Evolutionary conservation across 2,329 filamentous ascomycete genomes (phyloP), one percentile per base, ranked within the genome.

Genomic region (Diplodia sapinea): DNA sequence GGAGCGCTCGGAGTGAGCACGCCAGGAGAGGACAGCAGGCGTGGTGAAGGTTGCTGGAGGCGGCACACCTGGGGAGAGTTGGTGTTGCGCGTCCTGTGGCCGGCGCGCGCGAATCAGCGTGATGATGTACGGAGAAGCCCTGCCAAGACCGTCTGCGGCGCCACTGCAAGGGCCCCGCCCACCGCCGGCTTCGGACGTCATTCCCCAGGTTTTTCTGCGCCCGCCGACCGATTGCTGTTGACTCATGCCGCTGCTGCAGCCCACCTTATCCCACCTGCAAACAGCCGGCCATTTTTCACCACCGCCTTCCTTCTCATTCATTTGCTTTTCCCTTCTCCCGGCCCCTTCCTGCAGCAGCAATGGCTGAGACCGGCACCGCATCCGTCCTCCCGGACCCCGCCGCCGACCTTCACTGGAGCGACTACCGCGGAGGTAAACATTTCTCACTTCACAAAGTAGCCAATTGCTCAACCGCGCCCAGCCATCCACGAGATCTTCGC

Each of bases 401-500:
- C 0, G 80, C 81, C 63, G 87, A 90, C 78, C 85, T 92, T 63
- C 81, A 89, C 73, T 92, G 89, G 89, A 85, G 84, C 54, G 85
- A 84, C 74, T 91, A 87, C 76, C 78, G 82, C 67, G 88, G 88
- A 38, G 66, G 66, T 63, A 64, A 50, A 38, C 20, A 6, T 8
- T 29, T 7, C 23, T 26, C 36, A 2, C 50, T 40, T 29, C 5
- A 13, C n/a, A 2, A 38, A n/a, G 6, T 38, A 29, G 55, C 56
- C 59, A 38, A 52, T 49, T 33, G 26, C 59, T 68, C 50, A 68
- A 20, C 11, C 40, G 6, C 13, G 17, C 26, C 36, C 31, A 68
- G 83, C 89, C 15, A 92, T 93, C 72, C 89, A 92, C 73, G 87
- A 91, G 68, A 87, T 89, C 70, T 93, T 93, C 74, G 80, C 82